Evolutionary conservation across 164 flowering plant species (phyloP).

Genomic region (Hamamelis virginiana): DNA sequence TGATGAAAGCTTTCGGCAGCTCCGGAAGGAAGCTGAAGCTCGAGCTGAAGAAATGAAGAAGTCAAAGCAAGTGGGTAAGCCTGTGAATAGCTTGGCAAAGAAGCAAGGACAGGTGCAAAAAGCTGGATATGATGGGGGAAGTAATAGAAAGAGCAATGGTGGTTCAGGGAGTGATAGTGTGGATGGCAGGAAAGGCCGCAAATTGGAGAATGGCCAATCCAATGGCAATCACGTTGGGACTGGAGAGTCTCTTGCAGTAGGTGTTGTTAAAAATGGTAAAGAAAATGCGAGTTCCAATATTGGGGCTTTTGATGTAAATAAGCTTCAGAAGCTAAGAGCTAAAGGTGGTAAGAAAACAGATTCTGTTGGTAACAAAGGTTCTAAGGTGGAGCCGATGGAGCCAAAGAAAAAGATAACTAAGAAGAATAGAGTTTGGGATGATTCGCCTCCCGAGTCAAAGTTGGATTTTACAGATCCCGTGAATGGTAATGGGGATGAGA

Average conservation of each 20-base stretch:
- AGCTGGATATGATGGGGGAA: constrained; percentile 42
- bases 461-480: constrained; percentile 85
- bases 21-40: constrained; percentile 79
- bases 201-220: constrained; percentile 57
- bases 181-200: constrained; percentile 40
- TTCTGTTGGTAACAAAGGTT: constrained; percentile 48
- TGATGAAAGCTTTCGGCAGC: constrained; percentile 82
- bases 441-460: constrained; percentile 59
- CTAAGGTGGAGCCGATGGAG: constrained; percentile 62
- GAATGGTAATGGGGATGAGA: constrained; percentile 59
- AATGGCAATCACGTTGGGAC: constrained; percentile 37
- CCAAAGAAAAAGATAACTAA: constrained; percentile 77
- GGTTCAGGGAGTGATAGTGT: constrained; percentile 53
- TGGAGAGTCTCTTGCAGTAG: constrained; percentile 24
- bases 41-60: constrained; percentile 85
- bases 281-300: constrained; percentile 48
- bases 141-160: constrained; percentile 41
- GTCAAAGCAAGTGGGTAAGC: constrained; percentile 54
- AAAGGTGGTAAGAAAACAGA: constrained; percentile 78
- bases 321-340: constrained; percentile 62
- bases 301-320: constrained; percentile 92
- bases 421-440: constrained; percentile 94
- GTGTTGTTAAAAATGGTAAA: constrained; percentile 51
- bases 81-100: constrained; percentile 35
- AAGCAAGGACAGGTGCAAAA: constrained; percentile 55